phyloP scores from a whole-genome alignment of 345 rosid species.

The Mallotus nudiflorus region DNA sequence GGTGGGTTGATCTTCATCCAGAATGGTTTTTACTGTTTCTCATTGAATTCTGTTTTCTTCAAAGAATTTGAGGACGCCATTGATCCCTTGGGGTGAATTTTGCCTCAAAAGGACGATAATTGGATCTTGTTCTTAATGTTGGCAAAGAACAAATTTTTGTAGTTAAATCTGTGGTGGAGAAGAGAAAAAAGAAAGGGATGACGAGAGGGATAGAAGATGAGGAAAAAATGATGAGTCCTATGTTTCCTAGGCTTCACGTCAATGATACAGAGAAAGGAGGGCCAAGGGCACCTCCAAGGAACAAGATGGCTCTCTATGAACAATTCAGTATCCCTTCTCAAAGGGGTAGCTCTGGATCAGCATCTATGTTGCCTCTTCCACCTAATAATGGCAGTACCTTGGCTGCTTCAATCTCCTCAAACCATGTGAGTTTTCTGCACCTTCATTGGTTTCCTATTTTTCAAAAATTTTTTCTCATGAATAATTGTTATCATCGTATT shows the following conservation, averaged over 20 bases:
- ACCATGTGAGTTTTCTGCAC: constrained; percentile 37
- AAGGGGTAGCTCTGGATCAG: constrained; percentile 36
- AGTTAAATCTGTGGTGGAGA: constrained; percentile 23
- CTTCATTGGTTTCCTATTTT: too few relatives aligned
- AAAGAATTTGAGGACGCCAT: constrained; percentile 3
- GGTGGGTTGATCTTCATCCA: too few relatives aligned
- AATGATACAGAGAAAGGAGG: constrained; percentile 66
- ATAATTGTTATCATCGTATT: not conserved
- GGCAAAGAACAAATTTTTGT: constrained; percentile 5
- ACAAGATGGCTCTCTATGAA: constrained; percentile 78
- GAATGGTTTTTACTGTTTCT: not conserved
- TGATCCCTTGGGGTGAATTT: not conserved
- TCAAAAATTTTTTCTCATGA: not conserved
- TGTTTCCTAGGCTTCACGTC: constrained; percentile 75
- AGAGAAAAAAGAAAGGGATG: constrained; percentile 14
- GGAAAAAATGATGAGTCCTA: constrained; percentile 44
- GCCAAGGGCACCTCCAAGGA: constrained; percentile 71
- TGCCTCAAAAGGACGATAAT: constrained; percentile 18
- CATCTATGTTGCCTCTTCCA: constrained; percentile 40
- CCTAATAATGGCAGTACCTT: constrained; percentile 24
- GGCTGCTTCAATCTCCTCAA: constrained; percentile 41
- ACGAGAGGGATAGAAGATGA: constrained; percentile 51
- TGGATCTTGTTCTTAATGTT: constrained; percentile 25
- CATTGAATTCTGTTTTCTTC: not conserved
- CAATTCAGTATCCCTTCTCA: constrained; percentile 63